Conservation (phyloP, 225 moss, liverwort and hornwort genomes). For the Straminergon stramineum region DNA sequence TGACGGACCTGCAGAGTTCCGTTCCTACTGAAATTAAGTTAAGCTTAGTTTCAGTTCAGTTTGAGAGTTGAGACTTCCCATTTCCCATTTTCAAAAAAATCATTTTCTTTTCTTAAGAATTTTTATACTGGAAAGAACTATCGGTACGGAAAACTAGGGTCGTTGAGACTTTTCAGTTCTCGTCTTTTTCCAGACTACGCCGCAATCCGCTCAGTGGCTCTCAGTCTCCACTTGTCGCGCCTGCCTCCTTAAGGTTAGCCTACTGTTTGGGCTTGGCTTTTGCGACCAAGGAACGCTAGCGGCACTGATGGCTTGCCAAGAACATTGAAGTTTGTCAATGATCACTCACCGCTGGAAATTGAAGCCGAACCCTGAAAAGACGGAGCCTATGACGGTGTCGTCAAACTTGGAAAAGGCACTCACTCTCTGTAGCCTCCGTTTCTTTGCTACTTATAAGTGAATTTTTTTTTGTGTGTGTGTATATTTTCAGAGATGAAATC, state of each 20-base stretch:
- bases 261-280: neutral
- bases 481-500: neutral
- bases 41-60: neutral
- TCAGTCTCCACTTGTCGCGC: neutral
- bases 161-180: neutral
- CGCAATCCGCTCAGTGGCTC: neutral
- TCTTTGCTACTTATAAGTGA: neutral
- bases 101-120: too few relatives aligned
- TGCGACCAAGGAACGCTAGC: neutral
- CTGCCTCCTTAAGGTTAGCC: neutral
- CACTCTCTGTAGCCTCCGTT: neutral
- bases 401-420: neutral
- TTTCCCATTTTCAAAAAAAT: too few relatives aligned
- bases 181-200: neutral
- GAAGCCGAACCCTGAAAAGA: neutral
- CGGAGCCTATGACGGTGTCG: neutral
- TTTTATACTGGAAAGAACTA: neutral
- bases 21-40: neutral
- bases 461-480: fast-evolving
- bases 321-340: neutral
- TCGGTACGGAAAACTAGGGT: neutral
- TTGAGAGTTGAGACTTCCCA: neutral
- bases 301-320: neutral
- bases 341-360: neutral
- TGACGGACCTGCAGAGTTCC: neutral